Evolutionary conservation across 345 rosid species (phyloP).

Genomic region (Odontarrhena argentea): DNA sequence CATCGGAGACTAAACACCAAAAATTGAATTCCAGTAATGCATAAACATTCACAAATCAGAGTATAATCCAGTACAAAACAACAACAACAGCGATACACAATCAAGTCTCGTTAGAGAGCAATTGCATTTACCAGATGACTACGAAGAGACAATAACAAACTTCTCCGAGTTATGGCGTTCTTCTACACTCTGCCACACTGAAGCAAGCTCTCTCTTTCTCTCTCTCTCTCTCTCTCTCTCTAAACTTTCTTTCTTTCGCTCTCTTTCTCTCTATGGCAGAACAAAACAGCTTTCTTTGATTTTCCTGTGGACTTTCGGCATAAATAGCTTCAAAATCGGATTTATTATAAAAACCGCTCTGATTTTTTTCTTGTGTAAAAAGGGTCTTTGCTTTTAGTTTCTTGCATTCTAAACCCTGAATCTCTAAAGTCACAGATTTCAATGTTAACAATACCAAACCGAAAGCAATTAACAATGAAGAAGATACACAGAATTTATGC

Average conservation of each 20-base stretch:
- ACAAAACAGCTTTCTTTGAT: constrained; percentile 34
- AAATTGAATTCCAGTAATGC: constrained; percentile 30
- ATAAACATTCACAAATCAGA: constrained; percentile 31
- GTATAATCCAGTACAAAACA: constrained; percentile 12
- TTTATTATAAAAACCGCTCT: constrained; percentile 34
- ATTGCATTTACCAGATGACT: constrained; percentile 34
- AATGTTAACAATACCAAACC: not conserved
- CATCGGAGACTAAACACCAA: constrained; percentile 32
- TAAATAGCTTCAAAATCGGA: constrained; percentile 29
- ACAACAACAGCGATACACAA: constrained; percentile 16
- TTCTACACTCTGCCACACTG: constrained; percentile 25
- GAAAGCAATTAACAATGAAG: not conserved
- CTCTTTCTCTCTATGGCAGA: constrained; percentile 15
- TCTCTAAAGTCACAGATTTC: constrained; percentile 17
- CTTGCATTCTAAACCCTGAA: constrained; percentile 35
- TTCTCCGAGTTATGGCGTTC: constrained; percentile 32
- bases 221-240: constrained; percentile 12
- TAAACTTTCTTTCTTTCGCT: not conserved
- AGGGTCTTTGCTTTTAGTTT: constrained; percentile 26
- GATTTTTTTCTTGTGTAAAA: constrained; percentile 30
- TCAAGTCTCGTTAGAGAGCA: constrained; percentile 22
- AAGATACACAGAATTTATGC: not conserved
- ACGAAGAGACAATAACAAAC: constrained; percentile 24
- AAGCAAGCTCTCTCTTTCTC: constrained; percentile 14
- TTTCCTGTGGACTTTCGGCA: constrained; percentile 22